phyloP scores from a whole-genome alignment of 2,329 filamentous ascomycete genomes.

The Monilinia fructigena region DNA sequence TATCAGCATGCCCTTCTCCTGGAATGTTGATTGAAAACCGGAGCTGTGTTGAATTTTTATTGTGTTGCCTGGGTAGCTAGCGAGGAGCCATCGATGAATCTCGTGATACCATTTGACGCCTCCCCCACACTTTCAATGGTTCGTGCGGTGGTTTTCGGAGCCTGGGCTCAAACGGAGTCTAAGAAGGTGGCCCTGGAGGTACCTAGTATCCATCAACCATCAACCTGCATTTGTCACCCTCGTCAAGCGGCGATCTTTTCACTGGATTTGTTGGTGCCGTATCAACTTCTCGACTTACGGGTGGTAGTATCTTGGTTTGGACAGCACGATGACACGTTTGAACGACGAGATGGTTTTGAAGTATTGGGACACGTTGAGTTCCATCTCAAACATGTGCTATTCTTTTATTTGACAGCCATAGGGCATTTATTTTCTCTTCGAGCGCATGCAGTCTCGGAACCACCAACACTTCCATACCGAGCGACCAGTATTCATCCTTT shows the following conservation, averaged over 20 bases:
- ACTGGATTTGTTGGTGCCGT: background rate
- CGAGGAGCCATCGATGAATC: too few species aligned
- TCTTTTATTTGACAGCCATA: conserved; percentile 5
- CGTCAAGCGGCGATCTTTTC: background rate
- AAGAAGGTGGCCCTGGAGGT: background rate
- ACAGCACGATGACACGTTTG: background rate
- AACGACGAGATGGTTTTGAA: background rate
- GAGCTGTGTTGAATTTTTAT: too few species aligned
- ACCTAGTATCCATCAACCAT: too few species aligned
- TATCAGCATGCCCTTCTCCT: too few species aligned
- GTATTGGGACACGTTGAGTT: background rate
- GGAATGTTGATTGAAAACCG: too few species aligned
- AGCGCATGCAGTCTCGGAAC: background rate
- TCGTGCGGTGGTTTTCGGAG: background rate
- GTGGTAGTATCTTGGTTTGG: too few species aligned
- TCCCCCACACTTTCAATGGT: background rate
- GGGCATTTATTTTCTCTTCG: background rate
- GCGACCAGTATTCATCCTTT: background rate
- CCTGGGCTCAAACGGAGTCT: background rate
- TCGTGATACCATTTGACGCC: background rate
- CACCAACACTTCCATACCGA: conserved; percentile 6
- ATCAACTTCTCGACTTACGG: background rate
- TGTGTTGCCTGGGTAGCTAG: too few species aligned
- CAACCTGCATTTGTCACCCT: background rate
- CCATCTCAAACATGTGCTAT: background rate